These are phyloP conservation scores for Pestalotiopsis sp. DNA, from an alignment of 2,329 filamentous ascomycete genomes.

Conservation along the genomic window DNA sequence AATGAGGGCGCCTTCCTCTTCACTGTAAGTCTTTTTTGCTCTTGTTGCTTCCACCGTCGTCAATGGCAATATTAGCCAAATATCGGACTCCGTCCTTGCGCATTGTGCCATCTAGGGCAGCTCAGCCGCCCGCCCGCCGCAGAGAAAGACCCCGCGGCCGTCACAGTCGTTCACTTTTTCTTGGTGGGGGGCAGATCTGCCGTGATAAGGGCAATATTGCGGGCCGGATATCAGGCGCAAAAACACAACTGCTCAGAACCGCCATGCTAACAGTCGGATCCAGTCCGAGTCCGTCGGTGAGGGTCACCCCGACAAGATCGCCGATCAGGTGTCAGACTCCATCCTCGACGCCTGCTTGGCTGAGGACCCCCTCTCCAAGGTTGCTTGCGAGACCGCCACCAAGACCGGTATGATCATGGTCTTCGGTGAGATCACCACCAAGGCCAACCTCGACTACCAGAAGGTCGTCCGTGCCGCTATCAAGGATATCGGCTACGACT, in stretches of 20 bases:
- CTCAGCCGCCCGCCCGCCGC: neutral
- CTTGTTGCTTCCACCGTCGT: neutral
- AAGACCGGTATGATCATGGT: constrained; percentile 99
- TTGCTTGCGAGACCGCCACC: constrained; percentile 98
- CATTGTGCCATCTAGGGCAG: neutral
- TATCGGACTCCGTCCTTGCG: neutral
- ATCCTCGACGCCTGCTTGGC: constrained; percentile 96
- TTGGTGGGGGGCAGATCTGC: neutral
- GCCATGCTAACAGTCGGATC: constrained; percentile 20
- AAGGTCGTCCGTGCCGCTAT: constrained; percentile 92
- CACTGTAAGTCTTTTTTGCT: constrained; percentile 56
- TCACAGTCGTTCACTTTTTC: neutral
- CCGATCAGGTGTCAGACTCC: constrained; percentile 97
- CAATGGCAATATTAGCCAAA: neutral
- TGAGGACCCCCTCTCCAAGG: constrained; percentile 96
- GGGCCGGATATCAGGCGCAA: neutral
- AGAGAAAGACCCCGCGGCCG: neutral
- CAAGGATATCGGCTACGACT: constrained; percentile 98
- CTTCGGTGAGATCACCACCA: constrained; percentile 98
- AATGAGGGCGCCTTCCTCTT: constrained; percentile 78
- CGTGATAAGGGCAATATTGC: neutral
- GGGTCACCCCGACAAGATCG: constrained; percentile 95
- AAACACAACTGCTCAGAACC: neutral
- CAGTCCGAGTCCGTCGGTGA: constrained; percentile 86
- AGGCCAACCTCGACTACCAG: constrained; percentile 95